A percentile compares a stretch with the other conserved stretches of the same genome.
Evolutionary conservation across 2,329 filamentous ascomycete species (phyloP).

Genomic region (Madurella fahalii): DNA sequence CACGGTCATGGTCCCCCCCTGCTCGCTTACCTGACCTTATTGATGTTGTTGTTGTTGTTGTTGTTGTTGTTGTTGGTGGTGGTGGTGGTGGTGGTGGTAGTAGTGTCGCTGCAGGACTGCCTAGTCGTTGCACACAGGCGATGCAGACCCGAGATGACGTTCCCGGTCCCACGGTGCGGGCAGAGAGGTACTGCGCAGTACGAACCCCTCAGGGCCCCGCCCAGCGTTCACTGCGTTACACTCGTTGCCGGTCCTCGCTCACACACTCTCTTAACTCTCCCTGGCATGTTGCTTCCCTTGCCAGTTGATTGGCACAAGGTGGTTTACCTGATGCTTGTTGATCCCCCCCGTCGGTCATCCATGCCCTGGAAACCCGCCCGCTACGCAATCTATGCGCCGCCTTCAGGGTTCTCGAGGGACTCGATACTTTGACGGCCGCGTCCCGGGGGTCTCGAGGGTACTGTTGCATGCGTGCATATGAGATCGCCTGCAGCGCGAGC

Average conservation of each 20-base stretch:
- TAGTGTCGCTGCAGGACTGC: neutral
- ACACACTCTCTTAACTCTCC: neutral
- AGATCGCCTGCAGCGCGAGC: constrained; percentile 19
- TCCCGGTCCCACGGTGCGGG: constrained; percentile 14
- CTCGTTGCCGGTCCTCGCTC: neutral
- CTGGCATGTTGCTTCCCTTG: neutral
- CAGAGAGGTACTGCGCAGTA: neutral
- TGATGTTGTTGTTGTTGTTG: too few relatives aligned
- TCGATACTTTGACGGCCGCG: constrained; percentile 16
- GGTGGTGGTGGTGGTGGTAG: too few relatives aligned
- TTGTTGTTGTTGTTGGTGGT: too few relatives aligned
- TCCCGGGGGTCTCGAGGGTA: constrained; percentile 5
- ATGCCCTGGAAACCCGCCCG: constrained; percentile 10
- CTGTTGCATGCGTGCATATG: constrained; percentile 10
- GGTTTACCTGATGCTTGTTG: neutral
- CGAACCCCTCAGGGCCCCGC: constrained; percentile 1
- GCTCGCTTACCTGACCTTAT: neutral
- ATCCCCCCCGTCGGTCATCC: neutral
- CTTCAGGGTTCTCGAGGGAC: neutral
- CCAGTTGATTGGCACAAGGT: neutral
- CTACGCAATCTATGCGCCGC: constrained; percentile 11
- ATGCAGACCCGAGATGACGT: constrained; percentile 17
- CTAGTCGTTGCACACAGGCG: constrained; percentile 4
- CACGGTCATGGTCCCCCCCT: too few relatives aligned
- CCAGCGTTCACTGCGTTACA: constrained; percentile 1